These are phyloP conservation scores for Hysterangium stoloniferum DNA, from an alignment of 768 basidiomycete genomes.

Conservation along the genomic window DNA sequence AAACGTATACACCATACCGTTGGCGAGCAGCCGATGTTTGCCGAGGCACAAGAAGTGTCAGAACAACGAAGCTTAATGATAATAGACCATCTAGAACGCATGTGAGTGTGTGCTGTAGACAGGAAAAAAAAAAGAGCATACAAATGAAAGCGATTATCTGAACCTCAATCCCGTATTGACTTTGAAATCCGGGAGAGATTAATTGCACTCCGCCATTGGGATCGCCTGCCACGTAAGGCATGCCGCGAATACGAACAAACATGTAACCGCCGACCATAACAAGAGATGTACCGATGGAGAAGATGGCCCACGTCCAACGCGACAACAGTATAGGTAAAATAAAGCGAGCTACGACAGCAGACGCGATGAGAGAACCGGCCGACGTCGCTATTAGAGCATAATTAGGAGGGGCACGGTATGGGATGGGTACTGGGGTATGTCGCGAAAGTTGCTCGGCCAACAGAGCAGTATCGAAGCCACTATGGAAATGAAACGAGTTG, in stretches of 20 bases:
- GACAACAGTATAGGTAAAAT: constrained; percentile 56
- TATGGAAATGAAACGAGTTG: constrained; percentile 23
- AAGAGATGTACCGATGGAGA: constrained; percentile 53
- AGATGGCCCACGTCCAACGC: constrained; percentile 72
- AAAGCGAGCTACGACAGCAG: constrained; percentile 48
- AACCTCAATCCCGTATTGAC: constrained; percentile 89
- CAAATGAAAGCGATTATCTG: constrained; percentile 82
- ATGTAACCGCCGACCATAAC: constrained; percentile 92
- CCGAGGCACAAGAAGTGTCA: constrained; percentile 63
- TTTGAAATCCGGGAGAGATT: constrained; percentile 85
- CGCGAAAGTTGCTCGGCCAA: constrained; percentile 68
- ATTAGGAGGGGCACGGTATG: constrained; percentile 73
- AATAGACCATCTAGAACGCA: constrained; percentile 68
- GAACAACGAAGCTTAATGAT: constrained; percentile 67
- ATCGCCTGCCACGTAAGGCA: constrained; percentile 53
- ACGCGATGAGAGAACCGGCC: constrained; percentile 37
- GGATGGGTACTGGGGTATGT: constrained; percentile 73
- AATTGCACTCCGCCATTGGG: constrained; percentile 48
- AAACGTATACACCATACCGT: constrained; percentile 81
- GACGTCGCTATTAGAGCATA: constrained; percentile 51
- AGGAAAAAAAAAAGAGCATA: constrained; percentile 35
- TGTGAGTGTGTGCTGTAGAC: neutral
- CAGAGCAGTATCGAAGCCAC: constrained; percentile 75
- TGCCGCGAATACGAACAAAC: constrained; percentile 88
- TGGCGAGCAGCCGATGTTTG: constrained; percentile 68